Evolutionary conservation across 78 protist genomes (phyloP).

Genomic region (Monosiga brevicollis): DNA sequence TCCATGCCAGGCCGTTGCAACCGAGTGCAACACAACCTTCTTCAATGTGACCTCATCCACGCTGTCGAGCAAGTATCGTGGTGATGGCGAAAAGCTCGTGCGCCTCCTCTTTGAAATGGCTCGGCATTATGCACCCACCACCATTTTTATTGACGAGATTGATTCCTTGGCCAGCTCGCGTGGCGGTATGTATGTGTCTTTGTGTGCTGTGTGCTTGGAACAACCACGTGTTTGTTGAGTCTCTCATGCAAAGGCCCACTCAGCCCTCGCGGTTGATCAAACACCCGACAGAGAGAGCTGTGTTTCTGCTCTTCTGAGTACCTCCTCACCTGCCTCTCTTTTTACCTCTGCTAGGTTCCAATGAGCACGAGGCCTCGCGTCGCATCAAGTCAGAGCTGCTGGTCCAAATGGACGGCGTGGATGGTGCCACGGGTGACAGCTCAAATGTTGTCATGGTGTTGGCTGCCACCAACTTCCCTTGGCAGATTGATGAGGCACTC

Average conservation of each 20-base stretch:
- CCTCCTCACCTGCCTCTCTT: too few relatives aligned
- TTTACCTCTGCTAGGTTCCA: not conserved
- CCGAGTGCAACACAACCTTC: conserved; percentile 73
- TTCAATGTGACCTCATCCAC: conserved; percentile 59
- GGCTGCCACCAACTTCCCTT: conserved; percentile 97
- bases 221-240: too few relatives aligned
- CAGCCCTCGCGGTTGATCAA: too few relatives aligned
- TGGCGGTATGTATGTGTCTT: not conserved
- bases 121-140: conserved; percentile 64
- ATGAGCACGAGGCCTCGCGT: conserved; percentile 56
- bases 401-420: conserved; percentile 73
- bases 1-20: conserved; percentile 61
- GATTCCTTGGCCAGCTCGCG: conserved; percentile 13
- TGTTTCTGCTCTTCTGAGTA: too few relatives aligned
- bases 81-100: conserved; percentile 75
- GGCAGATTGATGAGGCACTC: conserved; percentile 92
- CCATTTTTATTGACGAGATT: conserved; percentile 79
- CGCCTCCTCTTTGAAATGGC: conserved; percentile 71
- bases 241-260: too few relatives aligned
- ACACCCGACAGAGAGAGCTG: too few relatives aligned
- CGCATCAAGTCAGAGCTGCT: conserved; percentile 64
- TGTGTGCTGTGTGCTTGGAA: not conserved
- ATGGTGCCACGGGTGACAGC: conserved; percentile 47
- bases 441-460: conserved; percentile 79
- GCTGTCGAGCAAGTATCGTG: conserved; percentile 68